A percentile compares a stretch with the other conserved stretches of the same genome.
phyloP scores from a whole-genome alignment of 2,329 filamentous ascomycete genomes.

The Fusarium sp. region DNA sequence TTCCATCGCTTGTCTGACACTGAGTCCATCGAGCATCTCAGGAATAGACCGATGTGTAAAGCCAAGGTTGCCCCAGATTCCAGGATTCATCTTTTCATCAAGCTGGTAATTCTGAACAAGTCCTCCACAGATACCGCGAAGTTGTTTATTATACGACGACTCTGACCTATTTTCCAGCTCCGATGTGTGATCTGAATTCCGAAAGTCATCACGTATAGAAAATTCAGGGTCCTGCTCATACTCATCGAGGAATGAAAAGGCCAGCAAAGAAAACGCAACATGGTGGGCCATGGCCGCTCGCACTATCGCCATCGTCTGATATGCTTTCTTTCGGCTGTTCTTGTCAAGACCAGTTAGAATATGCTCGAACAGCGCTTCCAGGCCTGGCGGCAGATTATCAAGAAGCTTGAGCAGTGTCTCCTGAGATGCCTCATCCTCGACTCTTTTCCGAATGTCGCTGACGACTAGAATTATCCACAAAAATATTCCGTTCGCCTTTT shows the following conservation, averaged over 20 bases:
- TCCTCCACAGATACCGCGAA: slow-evolving; percentile 4
- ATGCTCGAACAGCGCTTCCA: background rate
- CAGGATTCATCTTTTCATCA: rapidly evolving
- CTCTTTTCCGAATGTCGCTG: background rate
- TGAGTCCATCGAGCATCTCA: background rate
- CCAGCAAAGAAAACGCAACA: background rate
- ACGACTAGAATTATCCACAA: slow-evolving; percentile 3
- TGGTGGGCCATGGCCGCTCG: background rate
- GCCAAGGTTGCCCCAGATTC: background rate
- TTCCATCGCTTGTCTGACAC: background rate
- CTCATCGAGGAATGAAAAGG: slow-evolving; percentile 9
- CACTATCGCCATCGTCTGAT: background rate
- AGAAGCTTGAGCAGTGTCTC: background rate
- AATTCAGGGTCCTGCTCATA: background rate
- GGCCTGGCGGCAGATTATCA: background rate
- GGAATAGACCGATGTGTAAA: slow-evolving; percentile 11
- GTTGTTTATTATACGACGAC: background rate
- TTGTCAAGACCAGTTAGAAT: background rate
- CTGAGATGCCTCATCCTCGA: background rate
- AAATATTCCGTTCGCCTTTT: slow-evolving; percentile 2
- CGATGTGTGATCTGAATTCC: background rate
- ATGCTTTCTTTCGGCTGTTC: background rate
- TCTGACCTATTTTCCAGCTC: background rate
- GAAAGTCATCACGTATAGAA: background rate
- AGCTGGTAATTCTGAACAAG: background rate